Evolutionary conservation across 352 stramenopile species (phyloP), one percentile per base, ranked within the genome.

Genomic region (Phytophthora citricola): DNA sequence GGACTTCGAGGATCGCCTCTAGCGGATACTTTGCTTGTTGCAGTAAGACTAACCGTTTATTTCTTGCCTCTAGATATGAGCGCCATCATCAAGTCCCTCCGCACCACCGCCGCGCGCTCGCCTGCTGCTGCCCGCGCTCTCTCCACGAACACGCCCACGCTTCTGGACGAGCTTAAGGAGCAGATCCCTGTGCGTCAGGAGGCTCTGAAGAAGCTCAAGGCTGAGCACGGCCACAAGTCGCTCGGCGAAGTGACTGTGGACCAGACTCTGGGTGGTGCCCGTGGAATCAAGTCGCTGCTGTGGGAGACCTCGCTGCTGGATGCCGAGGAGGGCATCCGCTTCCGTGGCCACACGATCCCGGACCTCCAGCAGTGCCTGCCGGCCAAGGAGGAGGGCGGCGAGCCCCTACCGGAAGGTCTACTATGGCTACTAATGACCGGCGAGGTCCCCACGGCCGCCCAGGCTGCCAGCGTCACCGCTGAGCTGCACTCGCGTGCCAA

Each of bases 331-430:
- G 98, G 98, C 62, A 99, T 99, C 84, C 94, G 98, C 51, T 99
- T 99, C 92, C 93, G 98, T 58, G 98, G 98, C 63, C 85, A 99
- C 78, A 99, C 97, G 57, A 99, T 99, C 85, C 97, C 98, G 24
- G 97, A 99, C 72, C 95, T 98, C 58, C 97, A 99, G 82, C 67
- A 97, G 78, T 90, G 94, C 68, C 81, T 99, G 34, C 97, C 97
- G 20, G 90, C 94, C 43, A 94, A 89, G 68, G 64, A 91, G 41
- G 87, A 93, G 49, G 96, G 94, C 41, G 97, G 96, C 47, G 98
- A 99, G 85, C 98, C 98, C 48, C 83, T 98, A 36, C 94, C 98
- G 26, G 98, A 99, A 88, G 95, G 90, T 50, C 81, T 99, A 17
- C 77, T 99, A 64, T 99, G 97, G 97, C 83, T 99, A 63, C 90